Conservation (phyloP, 805 yeast species). For the Pichia occidentalis region DNA sequence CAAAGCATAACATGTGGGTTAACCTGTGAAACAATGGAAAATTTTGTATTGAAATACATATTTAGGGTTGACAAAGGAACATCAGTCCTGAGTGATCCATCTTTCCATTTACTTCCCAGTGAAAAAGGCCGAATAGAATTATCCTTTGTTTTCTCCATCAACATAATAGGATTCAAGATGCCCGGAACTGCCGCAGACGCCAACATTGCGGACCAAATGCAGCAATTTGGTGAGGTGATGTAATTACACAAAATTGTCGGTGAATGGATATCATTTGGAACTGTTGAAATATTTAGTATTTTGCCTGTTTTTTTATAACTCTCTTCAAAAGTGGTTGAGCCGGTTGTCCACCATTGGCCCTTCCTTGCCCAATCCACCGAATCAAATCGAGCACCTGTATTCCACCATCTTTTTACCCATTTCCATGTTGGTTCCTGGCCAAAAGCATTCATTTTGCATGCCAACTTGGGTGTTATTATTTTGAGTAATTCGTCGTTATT, state of each 20-base stretch:
- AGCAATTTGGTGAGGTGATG: conserved; percentile 72
- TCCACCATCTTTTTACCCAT: conserved; percentile 61
- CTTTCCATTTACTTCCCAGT: conserved; percentile 71
- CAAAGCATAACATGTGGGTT: conserved; percentile 76
- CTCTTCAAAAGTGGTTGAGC: conserved; percentile 67
- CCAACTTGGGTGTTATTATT: conserved; percentile 53
- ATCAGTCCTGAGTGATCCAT: conserved; percentile 74
- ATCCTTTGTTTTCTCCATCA: conserved; percentile 49
- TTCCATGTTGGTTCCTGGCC: conserved; percentile 49
- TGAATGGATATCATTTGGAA: conserved; percentile 76
- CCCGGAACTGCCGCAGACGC: conserved; percentile 86
- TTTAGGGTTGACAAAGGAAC: conserved; percentile 69
- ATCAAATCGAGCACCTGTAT: conserved; percentile 75
- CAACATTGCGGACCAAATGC: conserved; percentile 70
- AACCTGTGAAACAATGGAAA: conserved; percentile 72
- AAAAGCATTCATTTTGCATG: conserved; percentile 62
- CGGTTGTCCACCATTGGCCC: conserved; percentile 62
- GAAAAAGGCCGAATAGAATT: conserved; percentile 54
- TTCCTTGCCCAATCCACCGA: conserved; percentile 68
- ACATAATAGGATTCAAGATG: conserved; percentile 67
- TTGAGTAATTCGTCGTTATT: conserved; percentile 58
- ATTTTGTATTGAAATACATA: conserved; percentile 69
- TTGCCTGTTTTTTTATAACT: conserved; percentile 64
- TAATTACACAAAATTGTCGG: conserved; percentile 75
- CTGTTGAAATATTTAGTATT: conserved; percentile 65